A percentile compares a stretch with the other conserved stretches of the same genome.
phyloP scores from a whole-genome alignment of 768 basidiomycete species.

The Kwoniella sp. region DNA sequence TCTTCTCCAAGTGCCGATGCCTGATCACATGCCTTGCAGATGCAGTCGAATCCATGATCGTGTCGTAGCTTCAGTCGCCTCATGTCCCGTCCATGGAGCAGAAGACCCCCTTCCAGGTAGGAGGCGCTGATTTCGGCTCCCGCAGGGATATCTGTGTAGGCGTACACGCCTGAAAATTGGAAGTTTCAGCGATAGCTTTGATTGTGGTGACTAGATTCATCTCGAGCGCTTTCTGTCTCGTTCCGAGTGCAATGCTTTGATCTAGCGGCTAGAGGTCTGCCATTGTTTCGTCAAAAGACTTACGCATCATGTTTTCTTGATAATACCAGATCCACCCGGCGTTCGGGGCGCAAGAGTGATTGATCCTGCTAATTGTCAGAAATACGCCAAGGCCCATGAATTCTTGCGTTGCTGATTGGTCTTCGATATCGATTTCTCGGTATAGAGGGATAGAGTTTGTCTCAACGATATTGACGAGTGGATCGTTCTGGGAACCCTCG shows the following conservation, averaged over 20 bases:
- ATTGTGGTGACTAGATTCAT: no score
- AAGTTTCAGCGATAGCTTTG: no score
- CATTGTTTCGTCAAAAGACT: constrained; percentile 5
- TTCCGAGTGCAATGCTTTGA: no score
- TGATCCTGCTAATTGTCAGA: constrained; percentile 10
- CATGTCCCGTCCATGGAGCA: not conserved
- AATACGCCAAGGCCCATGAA: constrained; percentile 13
- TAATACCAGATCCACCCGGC: constrained; percentile 22
- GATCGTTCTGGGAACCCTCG: not conserved
- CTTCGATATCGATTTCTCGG: not conserved
- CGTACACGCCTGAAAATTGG: constrained; percentile 18
- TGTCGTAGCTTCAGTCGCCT: not conserved
- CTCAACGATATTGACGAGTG: constrained; percentile 13
- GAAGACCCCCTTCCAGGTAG: constrained; percentile 7
- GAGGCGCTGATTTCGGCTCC: constrained; percentile 18
- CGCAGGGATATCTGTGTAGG: constrained; percentile 10
- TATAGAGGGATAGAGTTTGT: constrained; percentile 20
- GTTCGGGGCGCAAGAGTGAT: constrained; percentile 25
- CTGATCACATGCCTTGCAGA: constrained; percentile 10
- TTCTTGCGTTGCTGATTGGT: not conserved
- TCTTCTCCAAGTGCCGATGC: not conserved
- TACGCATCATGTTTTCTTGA: constrained; percentile 12
- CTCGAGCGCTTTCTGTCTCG: no score
- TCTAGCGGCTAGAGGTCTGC: no score
- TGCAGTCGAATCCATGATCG: constrained; percentile 13